Base-by-base conservation (phyloP, 2,329 filamentous ascomycete genomes). In the Aspergillus sergii region DNA sequence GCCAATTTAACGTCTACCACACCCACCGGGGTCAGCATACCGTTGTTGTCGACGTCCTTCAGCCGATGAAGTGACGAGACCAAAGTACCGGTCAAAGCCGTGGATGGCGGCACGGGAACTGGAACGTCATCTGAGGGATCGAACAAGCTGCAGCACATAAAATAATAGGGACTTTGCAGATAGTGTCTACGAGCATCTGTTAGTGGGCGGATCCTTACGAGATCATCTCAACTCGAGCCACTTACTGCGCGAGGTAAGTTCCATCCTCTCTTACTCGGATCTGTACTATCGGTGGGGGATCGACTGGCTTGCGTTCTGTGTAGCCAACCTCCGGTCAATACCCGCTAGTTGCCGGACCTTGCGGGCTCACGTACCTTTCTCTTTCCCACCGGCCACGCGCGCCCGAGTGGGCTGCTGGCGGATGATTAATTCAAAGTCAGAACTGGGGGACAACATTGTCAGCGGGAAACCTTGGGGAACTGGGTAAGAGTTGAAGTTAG, bases 1-100 rank as follows among this genome's bases (percentile, higher is more conserved):
- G 68, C 53, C 45, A 51, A 32, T 41, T 39, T 34, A 28, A 28
- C 9, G 48, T 19, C 32, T 36, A 36, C 3, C 30, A 36, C 5
- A 19, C 12, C n/a, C 16, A 26, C n/a, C 19, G 19, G 26, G 6
- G 45, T 16, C 30, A 30, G 74, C 75, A 71, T 72, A 85, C 84
- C 84, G 63, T 82, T 83, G 72, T 93, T 93, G 71, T 90, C 85
- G 3, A 87, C 84, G 73, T 96, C 91, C 76, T 95, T 94, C 59
- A 96, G 81, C 59, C 91, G 86, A 76, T 96, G 91, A 56, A 95
- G 83, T 10, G 93, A 96, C 1, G 93, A 96, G 6, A 91, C 89
- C 48, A 91, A 82, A 6, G 90, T 91, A 10, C 93, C 93, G 43
- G 89, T 85, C 63, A 93, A 79, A 51, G 86, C 84, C 64, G 85